Conservation (phyloP, 2,329 filamentous ascomycete species). For the Venturia pyrina region DNA sequence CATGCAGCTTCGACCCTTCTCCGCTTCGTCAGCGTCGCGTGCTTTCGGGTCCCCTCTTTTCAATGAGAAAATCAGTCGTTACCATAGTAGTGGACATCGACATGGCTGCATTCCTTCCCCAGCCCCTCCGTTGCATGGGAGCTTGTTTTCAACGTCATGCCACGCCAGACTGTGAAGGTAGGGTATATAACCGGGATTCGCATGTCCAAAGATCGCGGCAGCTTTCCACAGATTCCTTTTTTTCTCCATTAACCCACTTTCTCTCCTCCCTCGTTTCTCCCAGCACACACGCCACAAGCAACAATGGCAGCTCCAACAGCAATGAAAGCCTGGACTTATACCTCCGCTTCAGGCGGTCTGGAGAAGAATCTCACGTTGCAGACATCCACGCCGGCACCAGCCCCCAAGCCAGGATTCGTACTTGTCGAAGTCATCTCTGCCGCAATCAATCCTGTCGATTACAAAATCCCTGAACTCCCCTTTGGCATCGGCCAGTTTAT, state of each 20-base stretch:
- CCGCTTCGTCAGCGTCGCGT: too few relatives aligned
- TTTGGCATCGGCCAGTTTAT: conserved; percentile 24
- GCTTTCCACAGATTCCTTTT: too few relatives aligned
- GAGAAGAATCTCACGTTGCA: conserved; percentile 44
- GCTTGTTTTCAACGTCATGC: too few relatives aligned
- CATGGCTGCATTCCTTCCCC: too few relatives aligned
- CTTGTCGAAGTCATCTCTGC: conserved; percentile 46
- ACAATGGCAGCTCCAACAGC: background rate
- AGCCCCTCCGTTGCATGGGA: too few relatives aligned
- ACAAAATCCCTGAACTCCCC: conserved; percentile 48
- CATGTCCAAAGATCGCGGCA: too few relatives aligned
- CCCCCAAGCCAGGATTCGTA: conserved; percentile 29
- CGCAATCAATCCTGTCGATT: conserved; percentile 53
- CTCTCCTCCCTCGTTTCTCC: background rate
- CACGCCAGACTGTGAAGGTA: too few relatives aligned
- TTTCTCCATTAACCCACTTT: too few relatives aligned
- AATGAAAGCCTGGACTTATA: conserved; percentile 54
- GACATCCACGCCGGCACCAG: conserved; percentile 30
- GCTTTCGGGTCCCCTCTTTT: too few relatives aligned
- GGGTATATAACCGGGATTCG: too few relatives aligned
- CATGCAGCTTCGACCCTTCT: background rate
- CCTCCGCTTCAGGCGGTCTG: conserved; percentile 33
- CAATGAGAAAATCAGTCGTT: too few relatives aligned
- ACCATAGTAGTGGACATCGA: too few relatives aligned
- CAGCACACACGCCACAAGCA: background rate